Evolutionary conservation across 2,329 filamentous ascomycete genomes (phyloP).

Genomic region (Lecanicillium sp.): DNA sequence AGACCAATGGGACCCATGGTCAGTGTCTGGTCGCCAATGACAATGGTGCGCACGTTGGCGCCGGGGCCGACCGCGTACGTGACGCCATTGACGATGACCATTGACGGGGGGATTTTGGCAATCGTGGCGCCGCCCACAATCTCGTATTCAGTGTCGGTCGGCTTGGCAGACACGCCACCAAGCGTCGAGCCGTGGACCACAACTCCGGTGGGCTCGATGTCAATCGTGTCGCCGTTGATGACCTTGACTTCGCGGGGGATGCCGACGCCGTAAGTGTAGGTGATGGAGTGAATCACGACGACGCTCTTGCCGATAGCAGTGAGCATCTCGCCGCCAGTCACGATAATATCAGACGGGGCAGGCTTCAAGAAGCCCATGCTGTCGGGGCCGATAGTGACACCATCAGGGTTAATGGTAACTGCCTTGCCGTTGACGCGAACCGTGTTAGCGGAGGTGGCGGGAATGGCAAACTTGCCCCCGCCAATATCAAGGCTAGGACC

Average conservation of each 20-base stretch:
- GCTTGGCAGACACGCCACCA: conserved; percentile 34
- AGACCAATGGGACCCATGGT: conserved; percentile 47
- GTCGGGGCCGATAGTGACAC: conserved; percentile 29
- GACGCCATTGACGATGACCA: conserved; percentile 42
- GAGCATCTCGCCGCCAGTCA: conserved; percentile 43
- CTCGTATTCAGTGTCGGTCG: conserved; percentile 35
- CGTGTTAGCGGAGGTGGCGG: conserved; percentile 27
- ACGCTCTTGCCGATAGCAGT: conserved; percentile 37
- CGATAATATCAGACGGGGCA: conserved; percentile 35
- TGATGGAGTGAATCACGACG: conserved; percentile 36
- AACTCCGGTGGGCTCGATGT: conserved; percentile 42
- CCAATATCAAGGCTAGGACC: conserved; percentile 37
- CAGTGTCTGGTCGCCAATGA: conserved; percentile 44
- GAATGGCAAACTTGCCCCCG: conserved; percentile 37
- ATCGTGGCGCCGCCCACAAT: conserved; percentile 49
- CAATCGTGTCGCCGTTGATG: conserved; percentile 46
- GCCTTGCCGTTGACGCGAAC: conserved; percentile 27
- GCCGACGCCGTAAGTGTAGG: conserved; percentile 39
- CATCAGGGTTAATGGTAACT: conserved; percentile 31
- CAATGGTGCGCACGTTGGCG: conserved; percentile 36
- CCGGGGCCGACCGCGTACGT: conserved; percentile 47
- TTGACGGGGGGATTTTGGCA: conserved; percentile 41
- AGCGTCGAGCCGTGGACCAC: conserved; percentile 35
- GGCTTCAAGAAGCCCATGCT: conserved; percentile 31
- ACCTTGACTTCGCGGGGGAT: conserved; percentile 30